Percentiles rank a stretch among this genome's conserved stretches.
phyloP scores from a whole-genome alignment of 2,329 filamentous ascomycete genomes.

The Phaeophleospora eucalypticola region DNA sequence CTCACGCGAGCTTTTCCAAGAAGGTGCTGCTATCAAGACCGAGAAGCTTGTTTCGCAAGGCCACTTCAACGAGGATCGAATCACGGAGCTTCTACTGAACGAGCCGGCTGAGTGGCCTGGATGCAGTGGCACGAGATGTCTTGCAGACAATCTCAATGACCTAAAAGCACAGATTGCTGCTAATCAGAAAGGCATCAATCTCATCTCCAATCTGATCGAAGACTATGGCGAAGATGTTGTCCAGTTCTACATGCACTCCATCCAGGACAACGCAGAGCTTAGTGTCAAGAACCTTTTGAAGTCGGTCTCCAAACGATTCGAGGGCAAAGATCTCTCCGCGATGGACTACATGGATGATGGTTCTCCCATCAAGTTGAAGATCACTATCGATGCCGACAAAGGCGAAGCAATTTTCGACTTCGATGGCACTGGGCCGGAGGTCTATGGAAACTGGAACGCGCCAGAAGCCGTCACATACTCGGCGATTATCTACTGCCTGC shows the following conservation, averaged over 20 bases:
- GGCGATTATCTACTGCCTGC: conserved; percentile 81
- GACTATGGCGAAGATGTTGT: conserved; percentile 76
- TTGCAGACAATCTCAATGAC: conserved; percentile 81
- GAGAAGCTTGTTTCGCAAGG: conserved; percentile 71
- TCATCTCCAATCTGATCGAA: conserved; percentile 69
- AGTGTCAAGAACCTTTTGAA: conserved; percentile 72
- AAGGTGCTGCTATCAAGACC: conserved; percentile 53
- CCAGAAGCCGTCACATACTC: conserved; percentile 77
- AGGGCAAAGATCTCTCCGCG: conserved; percentile 66
- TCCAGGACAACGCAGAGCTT: conserved; percentile 74
- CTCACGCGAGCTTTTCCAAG: conserved; percentile 57
- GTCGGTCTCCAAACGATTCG: conserved; percentile 64
- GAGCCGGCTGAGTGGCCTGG: conserved; percentile 72
- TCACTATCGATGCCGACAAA: conserved; percentile 69
- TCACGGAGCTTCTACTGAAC: conserved; percentile 62
- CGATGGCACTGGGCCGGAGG: conserved; percentile 69
- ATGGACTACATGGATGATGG: conserved; percentile 87
- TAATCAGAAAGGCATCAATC: conserved; percentile 77
- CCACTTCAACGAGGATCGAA: conserved; percentile 71
- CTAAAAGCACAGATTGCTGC: conserved; percentile 82
- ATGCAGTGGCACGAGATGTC: conserved; percentile 72
- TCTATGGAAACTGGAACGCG: conserved; percentile 67
- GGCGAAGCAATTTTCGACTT: conserved; percentile 79
- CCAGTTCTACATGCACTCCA: conserved; percentile 77
- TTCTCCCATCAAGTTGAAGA: conserved; percentile 68